Evolutionary conservation across 805 yeast genomes (phyloP).

Genomic region (Phaffomyces thermotolerans): DNA sequence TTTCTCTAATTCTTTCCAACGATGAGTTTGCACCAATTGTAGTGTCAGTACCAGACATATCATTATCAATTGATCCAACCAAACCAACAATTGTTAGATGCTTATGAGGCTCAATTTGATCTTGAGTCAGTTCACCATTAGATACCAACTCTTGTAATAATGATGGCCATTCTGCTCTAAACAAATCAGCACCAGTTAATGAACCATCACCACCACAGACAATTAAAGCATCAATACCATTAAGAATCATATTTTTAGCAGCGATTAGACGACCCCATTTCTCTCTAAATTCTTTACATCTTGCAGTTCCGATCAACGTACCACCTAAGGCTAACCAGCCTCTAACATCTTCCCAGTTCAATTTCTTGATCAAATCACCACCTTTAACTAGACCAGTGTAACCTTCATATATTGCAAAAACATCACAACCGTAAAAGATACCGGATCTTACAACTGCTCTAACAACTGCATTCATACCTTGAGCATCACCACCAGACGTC

Average conservation of each 20-base stretch:
- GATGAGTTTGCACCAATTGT: constrained; percentile 97
- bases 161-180: constrained; percentile 92
- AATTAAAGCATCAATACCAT: constrained; percentile 90
- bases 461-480: constrained; percentile 96
- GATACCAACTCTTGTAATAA: constrained; percentile 64
- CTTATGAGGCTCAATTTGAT: constrained; percentile 53
- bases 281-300: constrained; percentile 81
- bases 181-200: constrained; percentile 92
- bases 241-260: constrained; percentile 73
- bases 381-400: constrained; percentile 90
- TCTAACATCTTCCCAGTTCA: constrained; percentile 92
- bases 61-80: constrained; percentile 97
- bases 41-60: constrained; percentile 94
- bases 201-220: constrained; percentile 99
- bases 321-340: constrained; percentile 93
- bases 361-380: constrained; percentile 66
- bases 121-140: constrained; percentile 48
- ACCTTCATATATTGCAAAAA: constrained; percentile 89
- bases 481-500: constrained; percentile 99
- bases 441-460: constrained; percentile 94
- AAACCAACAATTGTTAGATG: constrained; percentile 84
- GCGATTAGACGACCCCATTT: constrained; percentile 78
- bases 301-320: constrained; percentile 92
- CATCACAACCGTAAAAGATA: constrained; percentile 80
- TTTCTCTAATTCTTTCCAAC: constrained; percentile 84